Evolutionary conservation across 208 protist species (phyloP).

Genomic region (Baffinella frigidus): DNA sequence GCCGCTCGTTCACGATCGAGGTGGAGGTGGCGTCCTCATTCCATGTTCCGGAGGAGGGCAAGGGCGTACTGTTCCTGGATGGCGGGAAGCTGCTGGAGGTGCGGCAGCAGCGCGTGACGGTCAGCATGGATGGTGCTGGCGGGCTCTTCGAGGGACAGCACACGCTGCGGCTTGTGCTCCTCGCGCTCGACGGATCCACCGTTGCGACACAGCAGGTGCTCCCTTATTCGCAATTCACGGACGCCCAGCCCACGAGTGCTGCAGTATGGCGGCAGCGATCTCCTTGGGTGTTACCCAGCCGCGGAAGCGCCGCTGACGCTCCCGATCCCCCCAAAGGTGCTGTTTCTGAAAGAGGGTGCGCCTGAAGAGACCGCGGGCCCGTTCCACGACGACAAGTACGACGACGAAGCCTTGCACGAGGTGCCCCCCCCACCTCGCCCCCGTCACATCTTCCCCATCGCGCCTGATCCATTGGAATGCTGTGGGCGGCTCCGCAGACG

Average conservation of each 20-base stretch:
- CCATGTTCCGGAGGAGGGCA: not conserved
- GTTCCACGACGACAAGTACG: conserved; percentile 19
- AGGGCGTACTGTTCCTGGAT: not conserved
- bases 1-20: conserved; percentile 6
- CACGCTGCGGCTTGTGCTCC: not conserved
- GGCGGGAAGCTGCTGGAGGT: conserved; percentile 29
- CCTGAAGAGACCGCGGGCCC: conserved; percentile 31
- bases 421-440: too few species aligned
- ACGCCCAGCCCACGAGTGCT: too few species aligned
- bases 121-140: conserved; percentile 30
- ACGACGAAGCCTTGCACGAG: not conserved
- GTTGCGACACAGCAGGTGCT: too few species aligned
- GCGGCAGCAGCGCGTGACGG: not conserved
- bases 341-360: conserved; percentile 13
- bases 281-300: too few species aligned
- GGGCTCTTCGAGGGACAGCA: conserved; percentile 9
- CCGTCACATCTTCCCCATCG: too few species aligned
- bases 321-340: not conserved
- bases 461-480: too few species aligned
- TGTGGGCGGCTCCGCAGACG: too few species aligned
- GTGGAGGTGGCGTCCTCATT: not conserved
- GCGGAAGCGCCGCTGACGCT: not conserved
- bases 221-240: too few species aligned
- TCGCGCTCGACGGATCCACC: too few species aligned
- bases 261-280: too few species aligned